Evolutionary conservation across 305 asterid species (phyloP).

Genomic region (Stenogyne calaminthoides): DNA sequence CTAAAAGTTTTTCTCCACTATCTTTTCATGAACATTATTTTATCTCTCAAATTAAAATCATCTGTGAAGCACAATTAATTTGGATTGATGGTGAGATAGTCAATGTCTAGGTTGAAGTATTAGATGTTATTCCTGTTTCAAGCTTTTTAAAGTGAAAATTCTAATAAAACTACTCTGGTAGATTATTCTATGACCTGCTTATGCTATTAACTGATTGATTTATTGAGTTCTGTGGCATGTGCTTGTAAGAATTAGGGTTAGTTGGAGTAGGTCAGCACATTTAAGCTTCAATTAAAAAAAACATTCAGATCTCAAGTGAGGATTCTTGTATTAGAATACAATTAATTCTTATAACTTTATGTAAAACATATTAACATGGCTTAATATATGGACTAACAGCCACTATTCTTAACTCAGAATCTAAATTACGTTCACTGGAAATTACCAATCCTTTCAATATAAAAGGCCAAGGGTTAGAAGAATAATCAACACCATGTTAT

Average conservation of each 20-base stretch:
- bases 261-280: neutral
- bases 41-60: neutral
- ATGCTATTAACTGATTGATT: neutral
- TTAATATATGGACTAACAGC: too few species aligned
- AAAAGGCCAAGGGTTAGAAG: too few species aligned
- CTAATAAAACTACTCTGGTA: neutral
- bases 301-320: neutral
- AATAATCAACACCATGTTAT: too few species aligned
- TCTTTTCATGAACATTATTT: neutral
- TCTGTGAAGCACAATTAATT: neutral
- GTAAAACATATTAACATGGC: too few species aligned
- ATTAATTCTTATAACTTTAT: too few species aligned
- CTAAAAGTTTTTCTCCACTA: neutral
- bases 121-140: neutral
- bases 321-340: too few species aligned
- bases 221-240: neutral
- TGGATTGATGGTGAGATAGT: neutral
- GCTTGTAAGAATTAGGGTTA: neutral
- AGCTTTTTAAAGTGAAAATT: neutral
- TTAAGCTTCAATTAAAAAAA: neutral
- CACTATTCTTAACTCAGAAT: too few species aligned
- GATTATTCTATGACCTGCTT: slow-evolving; percentile 11
- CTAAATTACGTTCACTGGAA: too few species aligned
- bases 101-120: neutral
- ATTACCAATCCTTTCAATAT: too few species aligned